These are phyloP conservation scores for Sugiyamaella americana DNA, from an alignment of 805 yeast genomes.

Conservation along the genomic window DNA sequence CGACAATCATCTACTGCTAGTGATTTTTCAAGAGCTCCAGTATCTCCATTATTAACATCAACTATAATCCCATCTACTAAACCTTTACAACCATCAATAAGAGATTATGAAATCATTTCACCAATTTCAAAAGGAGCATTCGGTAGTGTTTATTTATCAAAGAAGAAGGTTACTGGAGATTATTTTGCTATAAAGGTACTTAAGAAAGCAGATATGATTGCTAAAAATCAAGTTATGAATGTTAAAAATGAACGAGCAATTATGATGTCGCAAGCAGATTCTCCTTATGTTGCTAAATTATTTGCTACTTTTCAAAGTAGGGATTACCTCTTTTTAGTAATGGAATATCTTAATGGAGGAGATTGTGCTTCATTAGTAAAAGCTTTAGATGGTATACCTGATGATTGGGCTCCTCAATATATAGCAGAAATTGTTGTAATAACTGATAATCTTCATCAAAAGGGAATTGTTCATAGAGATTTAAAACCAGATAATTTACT, in stretches of 20 bases:
- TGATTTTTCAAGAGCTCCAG: constrained; percentile 48
- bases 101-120: constrained; percentile 82
- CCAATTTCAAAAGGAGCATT: constrained; percentile 97
- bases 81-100: constrained; percentile 61
- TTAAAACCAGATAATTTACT: constrained; percentile 90
- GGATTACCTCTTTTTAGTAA: constrained; percentile 81
- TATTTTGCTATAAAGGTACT: constrained; percentile 91
- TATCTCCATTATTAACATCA: constrained; percentile 67
- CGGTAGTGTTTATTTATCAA: constrained; percentile 88
- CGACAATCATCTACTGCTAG: constrained; percentile 27
- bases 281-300: constrained; percentile 87
- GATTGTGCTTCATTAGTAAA: constrained; percentile 85
- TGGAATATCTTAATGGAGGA: constrained; percentile 96
- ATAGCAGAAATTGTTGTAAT: constrained; percentile 88
- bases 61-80: constrained; percentile 45
- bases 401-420: constrained; percentile 74
- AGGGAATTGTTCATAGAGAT: constrained; percentile 92
- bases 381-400: constrained; percentile 75
- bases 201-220: constrained; percentile 91
- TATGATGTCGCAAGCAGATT: constrained; percentile 94
- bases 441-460: constrained; percentile 78
- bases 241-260: constrained; percentile 94
- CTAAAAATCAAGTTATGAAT: constrained; percentile 92
- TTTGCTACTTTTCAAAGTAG: constrained; percentile 84
- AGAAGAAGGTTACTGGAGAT: constrained; percentile 81